These are phyloP conservation scores for Gigaspora rosea DNA, from an alignment of 192 early-diverging fungal species.

Conservation along the genomic window DNA sequence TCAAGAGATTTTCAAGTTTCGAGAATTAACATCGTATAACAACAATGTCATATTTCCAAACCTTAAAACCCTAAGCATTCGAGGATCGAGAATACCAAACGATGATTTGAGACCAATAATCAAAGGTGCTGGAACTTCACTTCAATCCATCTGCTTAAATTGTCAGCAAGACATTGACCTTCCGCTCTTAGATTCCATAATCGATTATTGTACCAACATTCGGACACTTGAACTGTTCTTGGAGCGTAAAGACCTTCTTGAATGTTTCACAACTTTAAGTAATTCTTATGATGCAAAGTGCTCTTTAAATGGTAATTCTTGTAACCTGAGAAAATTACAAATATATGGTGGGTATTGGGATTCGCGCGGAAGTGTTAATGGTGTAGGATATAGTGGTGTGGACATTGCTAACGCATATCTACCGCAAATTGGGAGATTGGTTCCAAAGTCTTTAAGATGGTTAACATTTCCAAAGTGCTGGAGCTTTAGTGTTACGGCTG, in stretches of 20 bases:
- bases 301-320: too few species aligned
- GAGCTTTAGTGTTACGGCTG: not conserved
- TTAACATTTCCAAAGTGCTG: not conserved
- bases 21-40: not conserved
- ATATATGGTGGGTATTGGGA: not conserved
- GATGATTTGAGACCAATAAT: not conserved
- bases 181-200: not conserved
- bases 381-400: too few species aligned
- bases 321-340: not conserved
- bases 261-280: not conserved
- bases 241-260: not conserved
- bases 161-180: conserved; percentile 14
- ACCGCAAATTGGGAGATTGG: not conserved
- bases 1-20: not conserved
- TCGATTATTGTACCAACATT: not conserved
- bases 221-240: not conserved
- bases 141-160: not conserved
- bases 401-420: not conserved
- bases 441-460: not conserved
- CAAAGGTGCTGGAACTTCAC: not conserved
- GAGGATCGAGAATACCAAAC: not conserved
- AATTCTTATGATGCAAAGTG: not conserved
- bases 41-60: not conserved
- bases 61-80: not conserved
- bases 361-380: too few species aligned